A percentile compares a stretch with the other conserved stretches of the same genome.
Evolutionary conservation across 108 stramenopile genomes (phyloP).

Genomic region (Aurantiochytrium sp.): DNA sequence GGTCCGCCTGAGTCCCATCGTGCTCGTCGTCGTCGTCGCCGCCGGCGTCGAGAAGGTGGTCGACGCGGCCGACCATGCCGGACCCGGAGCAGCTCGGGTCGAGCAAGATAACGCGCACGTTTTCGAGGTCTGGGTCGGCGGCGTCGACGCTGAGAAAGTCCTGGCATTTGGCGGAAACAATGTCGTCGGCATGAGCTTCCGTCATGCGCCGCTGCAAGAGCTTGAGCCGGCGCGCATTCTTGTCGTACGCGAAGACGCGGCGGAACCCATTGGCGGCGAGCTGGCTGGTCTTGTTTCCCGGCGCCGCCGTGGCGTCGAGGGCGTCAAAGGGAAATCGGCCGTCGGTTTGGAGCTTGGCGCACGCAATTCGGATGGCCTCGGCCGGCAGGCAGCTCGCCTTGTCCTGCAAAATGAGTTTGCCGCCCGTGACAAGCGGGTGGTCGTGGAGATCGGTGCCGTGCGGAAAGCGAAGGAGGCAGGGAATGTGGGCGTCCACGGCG

Average conservation of each 20-base stretch:
- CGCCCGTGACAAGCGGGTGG: conserved; percentile 47
- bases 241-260: conserved; percentile 82
- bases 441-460: conserved; percentile 50
- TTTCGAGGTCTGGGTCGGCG: conserved; percentile 50
- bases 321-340: conserved; percentile 50
- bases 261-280: conserved; percentile 58
- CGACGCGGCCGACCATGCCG: conserved; percentile 78
- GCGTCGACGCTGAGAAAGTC: conserved; percentile 79
- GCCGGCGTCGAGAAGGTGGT: conserved; percentile 43
- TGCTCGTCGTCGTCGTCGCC: background rate
- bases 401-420: conserved; percentile 78
- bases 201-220: conserved; percentile 49
- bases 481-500: conserved; percentile 41
- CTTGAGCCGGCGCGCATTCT: conserved; percentile 64
- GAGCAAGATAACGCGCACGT: conserved; percentile 77
- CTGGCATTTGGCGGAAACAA: conserved; percentile 54
- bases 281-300: conserved; percentile 97
- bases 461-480: conserved; percentile 45
- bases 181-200: conserved; percentile 6
- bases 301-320: conserved; percentile 97
- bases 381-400: conserved; percentile 93
- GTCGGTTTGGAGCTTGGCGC: background rate
- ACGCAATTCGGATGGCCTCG: conserved; percentile 62
- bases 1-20: conserved; percentile 41
- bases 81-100: conserved; percentile 98